A percentile compares a stretch with the other conserved stretches of the same genome.
phyloP scores from a whole-genome alignment of 441 rosid genomes.

The Theobroma grandiflorum region DNA sequence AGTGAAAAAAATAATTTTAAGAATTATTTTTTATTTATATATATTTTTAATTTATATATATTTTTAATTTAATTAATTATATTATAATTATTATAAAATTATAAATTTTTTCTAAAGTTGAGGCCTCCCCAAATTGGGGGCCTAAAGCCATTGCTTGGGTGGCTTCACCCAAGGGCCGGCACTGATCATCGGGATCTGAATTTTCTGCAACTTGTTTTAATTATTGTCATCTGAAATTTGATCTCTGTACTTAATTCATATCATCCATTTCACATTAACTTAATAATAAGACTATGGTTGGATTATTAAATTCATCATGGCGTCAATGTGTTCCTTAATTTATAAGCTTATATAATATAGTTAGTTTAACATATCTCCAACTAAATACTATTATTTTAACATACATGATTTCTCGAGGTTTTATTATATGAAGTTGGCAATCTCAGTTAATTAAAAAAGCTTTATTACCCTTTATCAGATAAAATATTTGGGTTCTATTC shows the following conservation, averaged over 20 bases:
- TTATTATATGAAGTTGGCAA: background rate
- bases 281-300: constrained; percentile 15
- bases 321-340: constrained; percentile 40
- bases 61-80: too few relatives aligned
- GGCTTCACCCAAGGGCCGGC: too few relatives aligned
- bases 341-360: constrained; percentile 8
- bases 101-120: too few relatives aligned
- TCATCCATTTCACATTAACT: constrained; percentile 34
- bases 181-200: constrained; percentile 45
- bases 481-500: background rate
- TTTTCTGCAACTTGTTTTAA: background rate
- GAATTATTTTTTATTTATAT: too few relatives aligned
- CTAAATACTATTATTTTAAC: background rate
- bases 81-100: too few relatives aligned
- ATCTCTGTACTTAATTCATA: constrained; percentile 38
- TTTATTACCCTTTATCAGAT: background rate
- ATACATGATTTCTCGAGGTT: constrained; percentile 16
- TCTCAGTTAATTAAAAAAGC: constrained; percentile 8
- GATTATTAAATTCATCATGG: constrained; percentile 44
- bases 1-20: too few relatives aligned
- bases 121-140: too few relatives aligned
- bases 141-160: too few relatives aligned
- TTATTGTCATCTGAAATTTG: constrained; percentile 13
- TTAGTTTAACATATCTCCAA: background rate
- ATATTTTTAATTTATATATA: too few relatives aligned